Conservation (phyloP, 2,329 filamentous ascomycete genomes). For the Colletotrichum sp. region DNA sequence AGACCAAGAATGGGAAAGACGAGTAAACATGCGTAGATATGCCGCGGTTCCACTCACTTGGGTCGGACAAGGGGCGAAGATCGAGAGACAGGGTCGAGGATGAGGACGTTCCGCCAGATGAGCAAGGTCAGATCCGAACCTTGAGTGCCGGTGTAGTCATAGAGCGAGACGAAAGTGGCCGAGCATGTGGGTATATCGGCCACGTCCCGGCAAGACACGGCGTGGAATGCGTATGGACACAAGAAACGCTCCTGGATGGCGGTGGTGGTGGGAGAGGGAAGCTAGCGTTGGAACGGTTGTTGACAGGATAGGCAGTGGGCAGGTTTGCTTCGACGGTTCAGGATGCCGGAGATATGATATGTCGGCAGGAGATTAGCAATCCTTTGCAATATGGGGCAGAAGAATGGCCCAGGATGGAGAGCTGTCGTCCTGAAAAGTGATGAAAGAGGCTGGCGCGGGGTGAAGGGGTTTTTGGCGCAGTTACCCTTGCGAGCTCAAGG, state of each 20-base stretch:
- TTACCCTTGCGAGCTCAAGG: neutral
- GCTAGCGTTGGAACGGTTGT: neutral
- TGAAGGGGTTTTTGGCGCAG: conserved; percentile 12
- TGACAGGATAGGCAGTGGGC: neutral
- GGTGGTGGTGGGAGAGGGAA: neutral
- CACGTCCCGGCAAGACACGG: neutral
- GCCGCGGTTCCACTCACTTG: conserved; percentile 12
- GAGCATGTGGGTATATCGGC: neutral
- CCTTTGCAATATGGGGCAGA: neutral
- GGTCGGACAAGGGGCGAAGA: conserved; percentile 2
- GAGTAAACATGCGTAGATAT: neutral
- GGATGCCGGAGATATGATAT: neutral
- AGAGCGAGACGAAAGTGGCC: conserved; percentile 1
- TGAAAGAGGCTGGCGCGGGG: conserved; percentile 13
- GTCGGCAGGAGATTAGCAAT: neutral
- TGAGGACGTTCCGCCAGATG: neutral
- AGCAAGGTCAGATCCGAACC: neutral
- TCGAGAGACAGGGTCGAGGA: conserved; percentile 1
- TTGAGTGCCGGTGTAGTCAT: neutral
- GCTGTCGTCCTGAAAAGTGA: conserved; percentile 1
- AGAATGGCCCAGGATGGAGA: neutral
- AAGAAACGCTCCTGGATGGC: neutral
- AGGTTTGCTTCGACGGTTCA: neutral
- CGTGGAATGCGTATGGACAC: neutral
- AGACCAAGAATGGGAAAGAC: neutral